These are phyloP conservation scores for Coniochaeta pulveracea DNA, from an alignment of 2,329 filamentous ascomycete genomes.

Conservation along the genomic window DNA sequence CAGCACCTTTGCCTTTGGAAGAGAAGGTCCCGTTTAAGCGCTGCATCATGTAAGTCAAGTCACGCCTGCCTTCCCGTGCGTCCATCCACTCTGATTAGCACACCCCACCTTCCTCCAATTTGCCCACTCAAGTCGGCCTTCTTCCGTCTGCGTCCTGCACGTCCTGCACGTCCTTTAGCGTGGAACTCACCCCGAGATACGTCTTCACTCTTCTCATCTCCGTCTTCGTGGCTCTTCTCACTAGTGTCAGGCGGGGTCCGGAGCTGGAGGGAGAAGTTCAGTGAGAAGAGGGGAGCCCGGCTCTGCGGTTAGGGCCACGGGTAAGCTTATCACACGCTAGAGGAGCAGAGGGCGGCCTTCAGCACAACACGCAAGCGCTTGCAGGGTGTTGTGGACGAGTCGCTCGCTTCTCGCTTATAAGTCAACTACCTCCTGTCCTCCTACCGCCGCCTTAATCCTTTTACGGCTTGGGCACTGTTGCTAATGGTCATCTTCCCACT, in stretches of 20 bases:
- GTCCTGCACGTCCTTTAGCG: too few species aligned
- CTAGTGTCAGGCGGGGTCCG: too few species aligned
- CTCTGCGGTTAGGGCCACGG: not conserved
- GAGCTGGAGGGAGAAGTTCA: not conserved
- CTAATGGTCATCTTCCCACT: constrained; percentile 1
- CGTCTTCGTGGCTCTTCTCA: too few species aligned
- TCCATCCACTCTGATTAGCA: too few species aligned
- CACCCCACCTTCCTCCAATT: not conserved
- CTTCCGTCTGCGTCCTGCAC: not conserved
- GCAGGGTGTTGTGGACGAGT: constrained; percentile 3
- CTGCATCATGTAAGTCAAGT: constrained; percentile 2
- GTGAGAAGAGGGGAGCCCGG: not conserved
- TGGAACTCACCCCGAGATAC: too few species aligned
- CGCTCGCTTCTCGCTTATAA: constrained; percentile 4
- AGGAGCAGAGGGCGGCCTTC: constrained; percentile 2
- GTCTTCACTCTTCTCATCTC: too few species aligned
- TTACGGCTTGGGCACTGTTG: not conserved
- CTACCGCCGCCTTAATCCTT: constrained; percentile 2
- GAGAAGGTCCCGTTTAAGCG: not conserved
- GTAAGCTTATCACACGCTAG: constrained; percentile 3
- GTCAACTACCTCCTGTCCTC: not conserved
- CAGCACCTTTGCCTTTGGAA: too few species aligned
- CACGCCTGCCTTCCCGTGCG: not conserved
- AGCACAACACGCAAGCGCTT: constrained; percentile 3
- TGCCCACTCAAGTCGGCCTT: constrained; percentile 1